Evolutionary conservation across 2,329 filamentous ascomycete genomes (phyloP), one percentile per base, ranked within the genome.

Genomic region (Claviceps monticola): DNA sequence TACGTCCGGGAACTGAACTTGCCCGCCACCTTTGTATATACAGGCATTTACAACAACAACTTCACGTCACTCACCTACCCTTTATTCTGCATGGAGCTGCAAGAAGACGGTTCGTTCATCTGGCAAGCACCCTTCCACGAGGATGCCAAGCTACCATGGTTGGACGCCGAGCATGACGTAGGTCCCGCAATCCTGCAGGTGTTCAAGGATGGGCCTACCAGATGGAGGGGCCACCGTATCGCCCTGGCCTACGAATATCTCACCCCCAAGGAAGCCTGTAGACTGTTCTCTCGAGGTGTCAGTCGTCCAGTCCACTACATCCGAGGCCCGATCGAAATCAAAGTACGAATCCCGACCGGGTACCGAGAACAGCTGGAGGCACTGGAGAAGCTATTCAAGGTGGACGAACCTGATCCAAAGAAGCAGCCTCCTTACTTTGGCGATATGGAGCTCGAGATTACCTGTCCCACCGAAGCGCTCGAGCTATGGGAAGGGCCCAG

Each of bases 21-120:
- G 11, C 88, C 88, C 0, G 83, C 90, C 1, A 97, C 91, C 0
- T 97, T 95, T 66, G 84, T 96, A 57, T 96, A 96, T 68, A 88
- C 90, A 9, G 93, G 91, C 54, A 96, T 96, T 61, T 98, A 97
- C 74, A 95, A 97, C 75, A 97, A 97, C 70, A 97, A 98, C 66
- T 98, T 97, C 69, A 97, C 91, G 34, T 93, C 87, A 46, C 75
- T 96, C 36, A 82, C 82, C 1, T 97, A 95, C 63, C 93, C 93
- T 1, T 76, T 97, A 4, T 97, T 97, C 71, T 93, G 90, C 70
- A 95, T 96, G 86, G 88, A 94, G 56, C 72, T 95, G 46, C 83
- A 88, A 67, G 67, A 74, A 1, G 88, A 96, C 60, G 89, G 88
- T 17, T 89, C 86, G 51, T 96, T 96, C 65, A 73, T 84, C 53